A percentile compares a stretch with the other conserved stretches of the same genome.
These are phyloP conservation scores for Protoeuglena noctilucae DNA, from an alignment of 139 green algal genomes.

Conservation along the genomic window DNA sequence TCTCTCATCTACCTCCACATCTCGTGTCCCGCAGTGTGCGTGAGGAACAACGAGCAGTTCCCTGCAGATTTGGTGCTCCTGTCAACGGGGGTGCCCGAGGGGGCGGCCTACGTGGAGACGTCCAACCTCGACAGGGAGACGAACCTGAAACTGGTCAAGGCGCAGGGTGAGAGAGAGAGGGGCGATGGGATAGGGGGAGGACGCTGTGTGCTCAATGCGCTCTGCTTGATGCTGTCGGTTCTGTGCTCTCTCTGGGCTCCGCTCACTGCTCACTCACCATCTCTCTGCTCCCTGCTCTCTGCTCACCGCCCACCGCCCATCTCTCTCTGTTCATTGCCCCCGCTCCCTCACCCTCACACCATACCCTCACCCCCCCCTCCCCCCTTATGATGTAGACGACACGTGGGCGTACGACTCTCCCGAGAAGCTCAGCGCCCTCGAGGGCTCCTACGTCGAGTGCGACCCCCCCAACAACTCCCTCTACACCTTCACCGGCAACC, in stretches of 20 bases:
- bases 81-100: not conserved
- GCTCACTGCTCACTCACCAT: too few species aligned
- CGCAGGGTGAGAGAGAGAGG: not conserved
- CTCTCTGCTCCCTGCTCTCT: too few species aligned
- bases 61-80: slow-evolving; percentile 11
- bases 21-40: slow-evolving; percentile 1
- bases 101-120: slow-evolving; percentile 11
- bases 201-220: not conserved
- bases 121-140: slow-evolving; percentile 14
- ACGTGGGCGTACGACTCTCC: too few species aligned
- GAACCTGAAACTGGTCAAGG: slow-evolving; percentile 11
- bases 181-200: too few species aligned
- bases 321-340: too few species aligned
- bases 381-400: too few species aligned
- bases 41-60: slow-evolving; percentile 10
- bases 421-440: too few species aligned
- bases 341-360: too few species aligned
- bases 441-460: slow-evolving; percentile 17
- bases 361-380: too few species aligned
- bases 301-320: too few species aligned
- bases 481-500: slow-evolving; percentile 54
- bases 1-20: not conserved
- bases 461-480: slow-evolving; percentile 28
- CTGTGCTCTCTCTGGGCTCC: too few species aligned
- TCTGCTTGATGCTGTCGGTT: too few species aligned